Conservation (phyloP, 345 rosid species). For the Excoecaria agallocha region DNA sequence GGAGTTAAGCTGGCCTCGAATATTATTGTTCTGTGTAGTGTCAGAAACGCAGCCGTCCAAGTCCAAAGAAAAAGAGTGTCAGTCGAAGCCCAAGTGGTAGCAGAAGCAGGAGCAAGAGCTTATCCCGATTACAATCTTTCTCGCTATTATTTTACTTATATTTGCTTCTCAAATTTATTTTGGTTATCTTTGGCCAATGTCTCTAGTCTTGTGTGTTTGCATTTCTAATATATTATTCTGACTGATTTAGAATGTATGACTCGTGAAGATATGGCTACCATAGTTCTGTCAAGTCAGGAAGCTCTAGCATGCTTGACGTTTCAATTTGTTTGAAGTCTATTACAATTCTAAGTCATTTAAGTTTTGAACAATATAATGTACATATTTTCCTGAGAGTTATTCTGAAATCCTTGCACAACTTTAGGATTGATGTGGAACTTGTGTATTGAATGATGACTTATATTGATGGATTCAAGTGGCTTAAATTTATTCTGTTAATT, state of each 20-base stretch:
- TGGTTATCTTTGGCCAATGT: not conserved
- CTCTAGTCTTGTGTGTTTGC: not conserved
- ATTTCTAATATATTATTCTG: not conserved
- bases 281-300: not conserved
- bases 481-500: not conserved
- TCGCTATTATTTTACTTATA: not conserved
- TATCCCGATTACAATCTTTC: slow-evolving; percentile 53
- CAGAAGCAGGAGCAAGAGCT: slow-evolving; percentile 74
- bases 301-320: not conserved
- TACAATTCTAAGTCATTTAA: not conserved
- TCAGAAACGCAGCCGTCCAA: slow-evolving; percentile 56
- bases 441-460: not conserved
- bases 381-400: not conserved
- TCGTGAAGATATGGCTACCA: not conserved
- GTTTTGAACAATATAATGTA: not conserved
- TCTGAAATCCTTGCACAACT: not conserved
- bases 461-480: slow-evolving; percentile 6
- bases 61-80: slow-evolving; percentile 63
- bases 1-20: not conserved
- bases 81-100: slow-evolving; percentile 77
- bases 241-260: slow-evolving; percentile 6
- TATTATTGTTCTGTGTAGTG: slow-evolving; percentile 33
- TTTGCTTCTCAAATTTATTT: not conserved
- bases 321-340: not conserved
- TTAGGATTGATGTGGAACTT: slow-evolving; percentile 9